A percentile compares a stretch with the other conserved stretches of the same genome.
Evolutionary conservation across 441 rosid genomes (phyloP).

Genomic region (Mallotus japonicus): DNA sequence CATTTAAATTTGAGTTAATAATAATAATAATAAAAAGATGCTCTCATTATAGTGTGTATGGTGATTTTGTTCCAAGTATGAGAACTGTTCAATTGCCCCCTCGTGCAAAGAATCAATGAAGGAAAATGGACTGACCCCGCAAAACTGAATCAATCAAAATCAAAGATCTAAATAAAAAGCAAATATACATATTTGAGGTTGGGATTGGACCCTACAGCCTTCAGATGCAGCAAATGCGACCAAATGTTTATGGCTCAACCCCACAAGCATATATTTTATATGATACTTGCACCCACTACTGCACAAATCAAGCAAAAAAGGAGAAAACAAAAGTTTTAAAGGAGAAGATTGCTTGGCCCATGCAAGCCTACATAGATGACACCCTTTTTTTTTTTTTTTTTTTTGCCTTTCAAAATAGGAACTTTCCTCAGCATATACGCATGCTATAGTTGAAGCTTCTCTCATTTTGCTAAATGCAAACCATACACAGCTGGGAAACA

Average conservation of each 20-base stretch:
- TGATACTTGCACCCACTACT: not conserved
- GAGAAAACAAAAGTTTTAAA: no score
- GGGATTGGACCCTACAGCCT: constrained; percentile 21
- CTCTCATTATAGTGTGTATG: constrained; percentile 24
- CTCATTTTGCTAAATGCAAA: not conserved
- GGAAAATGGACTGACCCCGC: no score
- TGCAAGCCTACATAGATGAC: not conserved
- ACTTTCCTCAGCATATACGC: constrained; percentile 1
- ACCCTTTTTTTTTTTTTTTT: not conserved
- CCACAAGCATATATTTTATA: not conserved
- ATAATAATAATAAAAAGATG: not conserved
- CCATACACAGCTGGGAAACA: not conserved
- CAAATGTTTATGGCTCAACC: not conserved
- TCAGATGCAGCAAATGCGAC: not conserved
- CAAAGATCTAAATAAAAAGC: constrained; percentile 10
- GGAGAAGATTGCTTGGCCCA: constrained; percentile 17
- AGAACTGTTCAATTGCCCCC: constrained; percentile 6
- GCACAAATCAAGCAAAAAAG: not conserved
- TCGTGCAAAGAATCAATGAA: constrained; percentile 15
- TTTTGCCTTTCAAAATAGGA: not conserved
- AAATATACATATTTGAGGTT: not conserved
- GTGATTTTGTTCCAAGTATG: constrained; percentile 5
- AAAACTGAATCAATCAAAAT: not conserved
- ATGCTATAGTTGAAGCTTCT: not conserved
- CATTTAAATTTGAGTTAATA: no score